Evolutionary conservation across 2,329 filamentous ascomycete genomes (phyloP), one percentile per base, ranked within the genome.

Genomic region (Pyrenophora graminea): DNA sequence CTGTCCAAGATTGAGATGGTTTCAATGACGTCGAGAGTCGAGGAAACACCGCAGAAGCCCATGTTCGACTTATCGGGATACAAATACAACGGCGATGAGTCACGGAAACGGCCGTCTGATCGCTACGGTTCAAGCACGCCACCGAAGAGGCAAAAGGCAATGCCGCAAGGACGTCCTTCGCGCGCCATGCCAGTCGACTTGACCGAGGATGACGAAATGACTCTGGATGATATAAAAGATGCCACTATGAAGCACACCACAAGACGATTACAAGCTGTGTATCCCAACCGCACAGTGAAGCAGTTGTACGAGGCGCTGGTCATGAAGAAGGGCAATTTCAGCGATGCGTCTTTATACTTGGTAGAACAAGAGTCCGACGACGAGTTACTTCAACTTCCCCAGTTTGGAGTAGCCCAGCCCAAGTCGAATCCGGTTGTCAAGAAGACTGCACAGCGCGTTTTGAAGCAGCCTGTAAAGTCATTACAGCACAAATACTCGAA

Each of bases 401-500:
- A 54, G 59, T 59, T 68, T 49, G 69, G 61, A 15, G 51, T 65
- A 1, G 56, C 54, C 4, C 53, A 53, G 37, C 51, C 50, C 21
- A 62, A 46, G 31, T 51, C 56, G 7, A 25, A 41, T 38, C 53
- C 55, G 2, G 51, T 58, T 57, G 66, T 64, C 49, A 82, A 82
- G 60, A 72, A 76, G 45, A 74, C 75, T n/a, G 80, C 79, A 39
- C 81, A 81, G 68, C 80, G 82, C 56, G 75, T 79, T 42, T 76
- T 85, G 27, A 82, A 83, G 56, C 77, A 76, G 9, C 80, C 80
- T 5, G 76, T 76, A 12, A 79, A 78, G 51, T 79, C 75, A 5
- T 84, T 89, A 49, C 79, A 82, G 52, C 79, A 85, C 53, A 85
- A 83, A 63, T 86, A 68, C 37, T 66, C 69, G 15, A 67, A 63